Conservation (phyloP, 108 stramenopile genomes). For the Aureococcus anophagefferens region DNA sequence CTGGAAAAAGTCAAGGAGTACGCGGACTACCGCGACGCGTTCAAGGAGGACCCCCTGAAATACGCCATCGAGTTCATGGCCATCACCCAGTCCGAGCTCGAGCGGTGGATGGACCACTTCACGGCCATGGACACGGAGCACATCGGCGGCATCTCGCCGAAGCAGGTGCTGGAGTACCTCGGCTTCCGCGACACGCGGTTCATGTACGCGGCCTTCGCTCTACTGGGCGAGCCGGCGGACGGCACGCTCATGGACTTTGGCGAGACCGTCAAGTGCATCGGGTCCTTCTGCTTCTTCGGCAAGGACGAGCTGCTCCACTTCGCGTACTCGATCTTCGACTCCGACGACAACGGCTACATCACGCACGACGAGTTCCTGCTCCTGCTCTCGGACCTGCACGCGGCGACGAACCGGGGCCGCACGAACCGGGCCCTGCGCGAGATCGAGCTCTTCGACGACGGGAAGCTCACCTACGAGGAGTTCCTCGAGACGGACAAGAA, state of each 20-base stretch:
- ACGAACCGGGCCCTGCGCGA: constrained; percentile 9
- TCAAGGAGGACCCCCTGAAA: constrained; percentile 2
- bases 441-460: constrained; percentile 5
- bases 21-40: background rate
- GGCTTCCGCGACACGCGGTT: too few relatives aligned
- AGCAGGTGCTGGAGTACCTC: too few relatives aligned
- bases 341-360: constrained; percentile 5
- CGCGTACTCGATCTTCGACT: constrained; percentile 7
- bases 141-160: background rate
- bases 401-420: background rate
- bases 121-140: constrained; percentile 4
- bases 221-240: constrained; percentile 9
- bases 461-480: background rate
- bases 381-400: constrained; percentile 4
- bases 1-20: background rate
- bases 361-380: constrained; percentile 4
- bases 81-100: constrained; percentile 6
- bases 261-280: constrained; percentile 6
- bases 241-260: constrained; percentile 10
- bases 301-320: constrained; percentile 7
- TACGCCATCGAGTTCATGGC: constrained; percentile 16
- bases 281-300: background rate
- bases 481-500: background rate
- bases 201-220: background rate
- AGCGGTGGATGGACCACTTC: constrained; percentile 8